Percentiles rank a stretch among this genome's conserved stretches.
These are phyloP conservation scores for Pueraria montana DNA, from an alignment of 306 rosid species.

Conservation along the genomic window DNA sequence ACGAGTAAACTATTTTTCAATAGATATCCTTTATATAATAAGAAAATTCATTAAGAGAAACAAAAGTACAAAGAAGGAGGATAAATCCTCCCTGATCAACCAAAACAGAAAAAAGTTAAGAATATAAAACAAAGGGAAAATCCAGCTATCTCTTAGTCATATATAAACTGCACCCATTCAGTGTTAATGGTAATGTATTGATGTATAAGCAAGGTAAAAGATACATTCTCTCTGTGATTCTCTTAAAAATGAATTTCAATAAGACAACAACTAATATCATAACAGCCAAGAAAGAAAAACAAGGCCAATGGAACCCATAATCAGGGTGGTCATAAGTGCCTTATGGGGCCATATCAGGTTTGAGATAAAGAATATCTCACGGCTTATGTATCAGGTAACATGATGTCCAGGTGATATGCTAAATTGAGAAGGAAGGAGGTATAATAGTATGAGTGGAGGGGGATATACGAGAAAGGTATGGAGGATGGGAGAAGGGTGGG, in stretches of 20 bases:
- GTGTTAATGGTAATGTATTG: not conserved
- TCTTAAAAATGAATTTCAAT: not conserved
- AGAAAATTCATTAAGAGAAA: too few species aligned
- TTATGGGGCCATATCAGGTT: not conserved
- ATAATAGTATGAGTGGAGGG: too few species aligned
- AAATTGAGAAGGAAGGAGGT: too few species aligned
- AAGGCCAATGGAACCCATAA: not conserved
- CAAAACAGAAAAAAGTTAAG: not conserved
- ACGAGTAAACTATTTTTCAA: too few species aligned
- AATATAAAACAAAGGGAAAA: constrained; percentile 9
- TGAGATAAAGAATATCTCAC: not conserved
- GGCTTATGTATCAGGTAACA: not conserved
- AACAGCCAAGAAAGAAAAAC: not conserved
- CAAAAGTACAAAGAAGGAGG: too few species aligned
- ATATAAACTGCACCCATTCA: not conserved
- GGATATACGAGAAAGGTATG: too few species aligned
- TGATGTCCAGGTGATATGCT: not conserved
- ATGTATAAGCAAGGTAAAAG: not conserved
- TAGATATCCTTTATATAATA: too few species aligned
- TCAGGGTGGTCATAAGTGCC: not conserved
- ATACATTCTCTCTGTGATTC: not conserved
- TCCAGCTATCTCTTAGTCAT: not conserved
- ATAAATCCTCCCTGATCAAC: not conserved
- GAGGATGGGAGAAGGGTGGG: not conserved
- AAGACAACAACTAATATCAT: not conserved